A percentile compares a stretch with the other conserved stretches of the same genome.
These are phyloP conservation scores for Daedaleopsis sinensis DNA, from an alignment of 768 basidiomycete species.

Conservation along the genomic window DNA sequence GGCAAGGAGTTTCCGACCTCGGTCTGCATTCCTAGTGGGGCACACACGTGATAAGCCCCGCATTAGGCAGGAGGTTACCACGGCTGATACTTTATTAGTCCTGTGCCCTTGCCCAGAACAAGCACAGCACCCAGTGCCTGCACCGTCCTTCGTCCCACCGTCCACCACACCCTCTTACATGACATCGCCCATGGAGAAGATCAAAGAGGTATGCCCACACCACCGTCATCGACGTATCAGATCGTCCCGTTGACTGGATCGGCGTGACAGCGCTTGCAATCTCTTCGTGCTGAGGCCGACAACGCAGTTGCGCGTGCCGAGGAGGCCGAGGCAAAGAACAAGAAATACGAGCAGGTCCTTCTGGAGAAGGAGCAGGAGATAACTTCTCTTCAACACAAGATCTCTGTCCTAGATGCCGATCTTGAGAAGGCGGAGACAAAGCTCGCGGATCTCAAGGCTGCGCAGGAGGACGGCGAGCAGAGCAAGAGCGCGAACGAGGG, in stretches of 20 bases:
- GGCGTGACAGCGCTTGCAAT: slow-evolving; percentile 63
- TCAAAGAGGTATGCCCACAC: slow-evolving; percentile 42
- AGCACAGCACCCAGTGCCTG: slow-evolving; percentile 20
- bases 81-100: slow-evolving; percentile 33
- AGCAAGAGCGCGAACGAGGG: slow-evolving; percentile 74
- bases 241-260: slow-evolving; percentile 1
- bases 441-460: slow-evolving; percentile 65
- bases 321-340: slow-evolving; percentile 81
- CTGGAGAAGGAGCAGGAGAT: slow-evolving; percentile 88
- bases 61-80: slow-evolving; percentile 36
- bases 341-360: slow-evolving; percentile 70
- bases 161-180: slow-evolving; percentile 18
- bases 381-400: slow-evolving; percentile 73
- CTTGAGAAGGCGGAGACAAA: slow-evolving; percentile 72
- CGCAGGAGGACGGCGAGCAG: slow-evolving; percentile 66
- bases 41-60: slow-evolving; percentile 17
- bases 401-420: slow-evolving; percentile 63
- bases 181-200: slow-evolving; percentile 46
- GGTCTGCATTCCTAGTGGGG: neutral
- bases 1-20: neutral
- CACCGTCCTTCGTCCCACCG: slow-evolving; percentile 15
- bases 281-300: slow-evolving; percentile 87
- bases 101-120: slow-evolving; percentile 29
- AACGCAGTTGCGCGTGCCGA: slow-evolving; percentile 81
- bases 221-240: neutral